Base-by-base conservation (phyloP, 257 asterid species). In the Asclepias syriaca region DNA sequence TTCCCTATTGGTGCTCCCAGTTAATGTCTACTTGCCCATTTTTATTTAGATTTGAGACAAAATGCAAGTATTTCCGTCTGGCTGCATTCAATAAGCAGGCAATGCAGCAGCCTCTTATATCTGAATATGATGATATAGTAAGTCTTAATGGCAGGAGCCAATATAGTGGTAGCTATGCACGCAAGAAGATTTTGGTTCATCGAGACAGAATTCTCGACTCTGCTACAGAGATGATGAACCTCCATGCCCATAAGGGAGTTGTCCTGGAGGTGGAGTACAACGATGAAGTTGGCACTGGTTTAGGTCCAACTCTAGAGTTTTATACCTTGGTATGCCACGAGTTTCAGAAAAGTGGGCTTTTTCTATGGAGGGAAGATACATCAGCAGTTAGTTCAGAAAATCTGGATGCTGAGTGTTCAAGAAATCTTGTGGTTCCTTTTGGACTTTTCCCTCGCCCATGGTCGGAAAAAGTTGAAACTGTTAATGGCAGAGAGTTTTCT, bases 251-350 rank as follows among this genome's bases (percentile, higher is more conserved):
- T 66, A 88, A 89, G 39, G 89, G 82, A 78, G 96, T 80, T 75
- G 77, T 73, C 68, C 73, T 89, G 79, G 99, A 95, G 83, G 99
- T 95, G 84, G 96, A 92, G 75, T 95, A 89, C 77, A 79, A 66
- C 67, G 97, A 95, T 65, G 99, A 95, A 87, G 99, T 95, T 43
- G 99, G 99, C 55, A 90, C 98, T 57, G 99, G 99, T 66, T 94
- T 90, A 67, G 99, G 99, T 71, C 99, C 99, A 6, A 90, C 96
- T 7, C 77, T 95, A 81, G 99, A 95, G 74, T 95, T 95, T 73
- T 95, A 87, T 75, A 92, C 97, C 8, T 77, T 95, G 78, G 95
- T 92, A 66, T 84, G 99, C 78, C 90, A 74, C 4, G 98, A 95
- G 88, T 95, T 92, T 81, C 99, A 87, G 83, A 87, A 78, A 75